Percentiles rank a stretch among this genome's conserved stretches.
Evolutionary conservation across 495 filamentous ascomycete genomes (phyloP).

Genomic region (Echria macrotheca): DNA sequence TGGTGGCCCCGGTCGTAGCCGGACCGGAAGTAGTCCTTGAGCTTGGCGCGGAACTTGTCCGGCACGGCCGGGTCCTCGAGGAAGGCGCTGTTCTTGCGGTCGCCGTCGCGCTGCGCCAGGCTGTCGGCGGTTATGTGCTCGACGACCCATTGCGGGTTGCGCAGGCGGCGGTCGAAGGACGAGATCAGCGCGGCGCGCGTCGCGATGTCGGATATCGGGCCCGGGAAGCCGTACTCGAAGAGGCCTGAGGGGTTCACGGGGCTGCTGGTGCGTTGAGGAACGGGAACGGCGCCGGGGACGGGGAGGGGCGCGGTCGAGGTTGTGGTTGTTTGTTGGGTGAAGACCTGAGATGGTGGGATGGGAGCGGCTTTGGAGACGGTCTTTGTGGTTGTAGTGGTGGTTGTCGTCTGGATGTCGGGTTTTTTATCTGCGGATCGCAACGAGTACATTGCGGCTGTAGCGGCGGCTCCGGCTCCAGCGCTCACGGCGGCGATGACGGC

Average conservation of each 20-base stretch:
- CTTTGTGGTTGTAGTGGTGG: slow-evolving; percentile 41
- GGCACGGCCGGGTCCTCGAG: slow-evolving; percentile 76
- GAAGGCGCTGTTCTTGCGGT: slow-evolving; percentile 80
- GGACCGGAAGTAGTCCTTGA: slow-evolving; percentile 87
- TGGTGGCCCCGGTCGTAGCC: slow-evolving; percentile 97
- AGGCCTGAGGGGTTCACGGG: slow-evolving; percentile 83
- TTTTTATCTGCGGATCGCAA: slow-evolving; percentile 48
- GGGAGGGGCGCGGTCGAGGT: slow-evolving; percentile 40
- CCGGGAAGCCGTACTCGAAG: slow-evolving; percentile 96
- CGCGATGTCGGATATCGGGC: slow-evolving; percentile 78
- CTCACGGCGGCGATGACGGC: slow-evolving; percentile 84
- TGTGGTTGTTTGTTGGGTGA: too few species aligned
- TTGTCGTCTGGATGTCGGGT: slow-evolving; percentile 34
- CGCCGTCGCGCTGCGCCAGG: slow-evolving; percentile 64
- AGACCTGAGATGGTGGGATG: too few species aligned
- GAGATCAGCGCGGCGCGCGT: slow-evolving; percentile 69
- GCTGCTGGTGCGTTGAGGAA: slow-evolving; percentile 20
- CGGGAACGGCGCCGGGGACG: slow-evolving; percentile 28
- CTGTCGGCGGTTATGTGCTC: slow-evolving; percentile 96
- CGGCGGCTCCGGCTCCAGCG: slow-evolving; percentile 80
- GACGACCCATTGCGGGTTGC: slow-evolving; percentile 91
- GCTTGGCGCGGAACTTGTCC: slow-evolving; percentile 77
- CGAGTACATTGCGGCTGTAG: slow-evolving; percentile 71
- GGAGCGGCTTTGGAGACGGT: slow-evolving; percentile 30
- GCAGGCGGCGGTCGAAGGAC: slow-evolving; percentile 82